Conservation (phyloP, 306 rosid genomes). For the Phaseolus lunatus region DNA sequence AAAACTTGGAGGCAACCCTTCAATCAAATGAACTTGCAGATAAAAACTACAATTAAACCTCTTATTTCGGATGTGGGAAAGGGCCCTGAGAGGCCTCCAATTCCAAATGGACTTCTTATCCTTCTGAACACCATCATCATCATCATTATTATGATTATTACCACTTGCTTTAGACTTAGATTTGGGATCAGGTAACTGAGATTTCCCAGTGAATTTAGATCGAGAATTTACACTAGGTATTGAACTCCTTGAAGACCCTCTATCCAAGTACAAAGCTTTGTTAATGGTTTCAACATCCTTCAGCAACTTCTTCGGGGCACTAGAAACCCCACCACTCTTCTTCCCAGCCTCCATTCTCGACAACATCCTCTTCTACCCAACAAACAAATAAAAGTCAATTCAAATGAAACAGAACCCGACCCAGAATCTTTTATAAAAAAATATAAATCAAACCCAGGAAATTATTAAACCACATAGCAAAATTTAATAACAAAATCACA, state of each 20-base stretch:
- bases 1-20: slow-evolving; percentile 70
- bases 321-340: slow-evolving; percentile 68
- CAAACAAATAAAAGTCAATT: slow-evolving; percentile 34
- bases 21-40: slow-evolving; percentile 78
- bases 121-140: slow-evolving; percentile 55
- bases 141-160: slow-evolving; percentile 31
- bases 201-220: slow-evolving; percentile 52
- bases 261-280: slow-evolving; percentile 69
- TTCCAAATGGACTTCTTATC: slow-evolving; percentile 95
- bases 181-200: slow-evolving; percentile 56
- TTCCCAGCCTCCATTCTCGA: slow-evolving; percentile 70
- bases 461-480: not conserved
- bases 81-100: slow-evolving; percentile 81
- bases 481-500: not conserved
- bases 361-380: slow-evolving; percentile 57
- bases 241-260: slow-evolving; percentile 54
- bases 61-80: slow-evolving; percentile 71
- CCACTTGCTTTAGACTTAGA: slow-evolving; percentile 49
- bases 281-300: slow-evolving; percentile 79
- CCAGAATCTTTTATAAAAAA: not conserved
- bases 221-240: slow-evolving; percentile 40
- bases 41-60: slow-evolving; percentile 87
- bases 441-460: not conserved
- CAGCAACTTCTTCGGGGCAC: slow-evolving; percentile 59
- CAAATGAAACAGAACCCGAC: slow-evolving; percentile 39